Base-by-base conservation (phyloP, 1,139 yeast genomes). In the Yamadazyma pseudoaaseri region DNA sequence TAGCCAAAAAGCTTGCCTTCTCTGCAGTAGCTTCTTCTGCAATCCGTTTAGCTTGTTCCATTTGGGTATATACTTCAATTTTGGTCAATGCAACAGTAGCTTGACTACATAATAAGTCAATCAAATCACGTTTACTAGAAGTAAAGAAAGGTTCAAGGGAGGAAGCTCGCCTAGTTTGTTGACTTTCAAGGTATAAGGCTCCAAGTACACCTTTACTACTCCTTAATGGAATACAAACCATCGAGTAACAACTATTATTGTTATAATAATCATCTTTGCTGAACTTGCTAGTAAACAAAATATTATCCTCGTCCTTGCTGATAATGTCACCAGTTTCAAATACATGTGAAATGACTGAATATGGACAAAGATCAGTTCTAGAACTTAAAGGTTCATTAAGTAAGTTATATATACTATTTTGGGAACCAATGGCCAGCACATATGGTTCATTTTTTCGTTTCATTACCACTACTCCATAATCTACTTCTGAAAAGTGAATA, bases 11-110 rank as follows among this genome's bases (percentile, higher is more conserved):
- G 34, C 76, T 69, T 2, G 81, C 79, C 54, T 73, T 76, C 43
- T 74, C 81, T 4, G 73, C 76, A 0, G 79, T 76, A 1, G 81
- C 81, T 35, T 73, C 79, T 44, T 76, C 81, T 1, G 81, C 81
- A 2, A 78, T 73, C 39, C 63, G 59, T 47, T 73, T 75, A 4
- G 81, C 80, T 16, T 67, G 40, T 44, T 70, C 75, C 70, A 76
- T 71, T 44, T 72, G 76, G 8, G 62, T 52, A 43, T 73, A 74
- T 12, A 76, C 51, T 22, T 62, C 59, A 0, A 77, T 70, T 38
- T 76, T 75, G 15, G 70, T 72, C 21, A 76, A 54, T 1, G 80
- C 69, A 15, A 75, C 77, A 0, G 78, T 75, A 4, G 79, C 79
- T 45, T 75, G 81, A 0, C 76, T 65, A 41, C 79, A 70, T 28